Evolutionary conservation across 2,329 filamentous ascomycete genomes (phyloP), one percentile per base, ranked within the genome.

Genomic region (Rutstroemia sp.): DNA sequence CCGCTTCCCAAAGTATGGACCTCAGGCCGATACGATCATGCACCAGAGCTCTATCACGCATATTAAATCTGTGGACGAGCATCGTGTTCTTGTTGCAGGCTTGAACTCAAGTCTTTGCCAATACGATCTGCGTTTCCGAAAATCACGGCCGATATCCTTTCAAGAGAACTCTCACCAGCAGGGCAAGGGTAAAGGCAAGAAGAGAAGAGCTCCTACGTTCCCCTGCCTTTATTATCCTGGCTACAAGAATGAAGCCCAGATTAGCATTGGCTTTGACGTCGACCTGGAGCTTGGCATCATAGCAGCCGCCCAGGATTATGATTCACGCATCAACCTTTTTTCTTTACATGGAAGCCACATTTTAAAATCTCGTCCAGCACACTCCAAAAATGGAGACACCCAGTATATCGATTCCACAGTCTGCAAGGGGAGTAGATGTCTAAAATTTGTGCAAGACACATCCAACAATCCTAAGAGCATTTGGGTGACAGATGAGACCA

Each of bases 1-100:
- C 10, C 57, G 64, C 5, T 63, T 67, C 1, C 70, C 69, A 42
- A 57, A 69, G 1, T 65, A 21, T 5, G 27, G 40, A n/a, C 17
- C 42, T 6, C 40, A 56, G 0, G 60, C 62, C 47, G 57, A 65
- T 30, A 57, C 58, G 4, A 61, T 73, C 42, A 51, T 61, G 14
- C 72, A 76, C 54, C 62, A 66, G 5, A 75, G 72, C 51, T 57
- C 59, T 19, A 73, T 81, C 48, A 72, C 78, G 0, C 78, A 81
- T 57, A 66, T 84, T 34, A 73, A 73, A 36, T 74, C 76, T 52
- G 63, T 83, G 2, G 74, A 76, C 49, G 67, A 69, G 7, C 69
- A 81, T 61, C 75, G 78, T 46, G 69, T 84, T 19, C 69, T 86
- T 2, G 77, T 78, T 3, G 76, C 79, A 0, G 80, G 81, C 1